A percentile compares a stretch with the other conserved stretches of the same genome.
Conservation (phyloP, 169 alveolate species). For the Plasmodium knowlesi region DNA sequence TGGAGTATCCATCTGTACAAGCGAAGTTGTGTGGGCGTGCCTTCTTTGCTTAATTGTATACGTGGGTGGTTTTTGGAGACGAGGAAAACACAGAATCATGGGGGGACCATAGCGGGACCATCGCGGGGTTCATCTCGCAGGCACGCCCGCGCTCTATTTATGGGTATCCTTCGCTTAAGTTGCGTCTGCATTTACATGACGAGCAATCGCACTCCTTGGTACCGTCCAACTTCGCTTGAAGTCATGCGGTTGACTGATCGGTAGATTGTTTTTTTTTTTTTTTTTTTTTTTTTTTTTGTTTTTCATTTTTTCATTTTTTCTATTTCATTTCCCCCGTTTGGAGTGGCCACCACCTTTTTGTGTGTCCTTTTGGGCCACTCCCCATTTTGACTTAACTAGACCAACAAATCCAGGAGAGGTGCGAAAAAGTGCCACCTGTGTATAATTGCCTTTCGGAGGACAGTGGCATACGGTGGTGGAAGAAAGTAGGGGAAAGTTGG, state of each 20-base stretch:
- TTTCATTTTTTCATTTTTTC: background rate
- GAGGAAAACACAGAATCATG: too few species aligned
- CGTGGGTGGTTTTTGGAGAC: too few species aligned
- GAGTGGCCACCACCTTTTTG: background rate
- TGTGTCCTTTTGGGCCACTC: background rate
- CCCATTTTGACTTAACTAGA: background rate
- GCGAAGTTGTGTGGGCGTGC: background rate
- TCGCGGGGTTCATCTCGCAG: background rate
- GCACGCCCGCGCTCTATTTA: background rate
- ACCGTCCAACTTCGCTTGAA: background rate
- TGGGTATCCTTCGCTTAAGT: background rate
- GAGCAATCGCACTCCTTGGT: background rate
- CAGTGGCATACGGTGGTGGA: background rate
- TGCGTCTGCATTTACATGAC: background rate
- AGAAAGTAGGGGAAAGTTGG: background rate
- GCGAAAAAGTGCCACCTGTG: background rate
- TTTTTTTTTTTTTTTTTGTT: background rate
- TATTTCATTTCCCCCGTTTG: background rate
- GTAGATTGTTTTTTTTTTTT: background rate
- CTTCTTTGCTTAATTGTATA: too few species aligned
- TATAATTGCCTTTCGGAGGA: background rate
- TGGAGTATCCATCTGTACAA: background rate
- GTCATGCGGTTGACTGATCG: background rate
- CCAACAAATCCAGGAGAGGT: background rate
- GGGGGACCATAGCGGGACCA: background rate